Conservation (phyloP, 2,329 filamentous ascomycete species). For the Pseudogymnoascus sp. region DNA sequence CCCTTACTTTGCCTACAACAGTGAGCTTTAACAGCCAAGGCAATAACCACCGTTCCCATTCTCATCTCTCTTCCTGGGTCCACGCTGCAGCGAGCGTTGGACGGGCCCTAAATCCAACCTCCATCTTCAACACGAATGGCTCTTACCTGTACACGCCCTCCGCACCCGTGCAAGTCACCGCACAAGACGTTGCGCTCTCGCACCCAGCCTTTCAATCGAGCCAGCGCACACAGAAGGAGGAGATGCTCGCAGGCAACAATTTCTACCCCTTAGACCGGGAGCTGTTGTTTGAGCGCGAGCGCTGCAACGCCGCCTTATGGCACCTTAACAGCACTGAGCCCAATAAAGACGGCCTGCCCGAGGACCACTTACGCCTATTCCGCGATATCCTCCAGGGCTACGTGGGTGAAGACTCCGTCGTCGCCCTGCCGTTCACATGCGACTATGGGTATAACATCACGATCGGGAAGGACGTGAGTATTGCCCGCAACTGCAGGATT, state of each 20-base stretch:
- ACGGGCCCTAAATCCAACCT: constrained; percentile 42
- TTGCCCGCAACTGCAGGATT: constrained; percentile 77
- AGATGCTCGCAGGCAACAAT: constrained; percentile 75
- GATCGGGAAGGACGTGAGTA: constrained; percentile 76
- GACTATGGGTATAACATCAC: constrained; percentile 94
- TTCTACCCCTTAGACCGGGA: constrained; percentile 74
- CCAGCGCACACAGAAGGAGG: constrained; percentile 71
- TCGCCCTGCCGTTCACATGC: constrained; percentile 84
- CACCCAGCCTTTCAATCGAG: constrained; percentile 25
- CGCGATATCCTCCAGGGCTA: constrained; percentile 62
- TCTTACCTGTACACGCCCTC: constrained; percentile 33
- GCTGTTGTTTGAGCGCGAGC: constrained; percentile 74
- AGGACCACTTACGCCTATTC: constrained; percentile 64
- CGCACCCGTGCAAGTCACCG: constrained; percentile 25
- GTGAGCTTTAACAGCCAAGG: constrained; percentile 45
- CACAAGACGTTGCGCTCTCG: constrained; percentile 22
- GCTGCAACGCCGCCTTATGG: constrained; percentile 74
- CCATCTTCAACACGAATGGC: constrained; percentile 43
- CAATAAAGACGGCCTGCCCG: constrained; percentile 59
- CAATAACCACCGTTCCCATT: constrained; percentile 28
- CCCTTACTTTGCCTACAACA: constrained; percentile 54
- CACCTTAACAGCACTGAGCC: constrained; percentile 79
- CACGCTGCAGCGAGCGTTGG: constrained; percentile 49
- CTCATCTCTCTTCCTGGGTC: constrained; percentile 53
- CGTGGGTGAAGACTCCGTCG: constrained; percentile 66